Base-by-base conservation (phyloP, 2,329 filamentous ascomycete species). In the Aspergillus sp. region DNA sequence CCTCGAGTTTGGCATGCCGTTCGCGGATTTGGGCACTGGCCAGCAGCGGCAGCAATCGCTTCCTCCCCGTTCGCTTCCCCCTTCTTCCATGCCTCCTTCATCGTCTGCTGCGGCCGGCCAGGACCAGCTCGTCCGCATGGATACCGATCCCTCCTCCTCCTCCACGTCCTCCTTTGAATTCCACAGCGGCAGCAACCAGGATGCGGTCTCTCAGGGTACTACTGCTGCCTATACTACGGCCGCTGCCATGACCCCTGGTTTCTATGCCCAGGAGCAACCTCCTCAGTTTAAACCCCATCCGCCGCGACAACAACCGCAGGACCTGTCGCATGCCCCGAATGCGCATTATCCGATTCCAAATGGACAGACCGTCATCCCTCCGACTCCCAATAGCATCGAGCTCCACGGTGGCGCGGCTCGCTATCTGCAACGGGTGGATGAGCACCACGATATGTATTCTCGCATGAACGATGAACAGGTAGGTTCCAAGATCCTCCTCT, bases 341-440 rank as follows among this genome's bases (percentile, higher is more conserved):
- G 29, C 40, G 27, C 40, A 42, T 42, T 42, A 42, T 30, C 40
- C 12, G 51, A 9, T 45, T 48, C 55, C 58, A 10, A 67, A 64
- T 8, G 57, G 60, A 29, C 63, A 66, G 36, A 48, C 54, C 9
- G 62, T 66, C 46, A 68, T 73, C 35, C 73, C 73, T 12, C 73
- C 72, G 3, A 75, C 73, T 1, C 73, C 73, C 7, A 73, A 73
- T 48, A 75, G 72, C 49, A 64, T 70, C 12, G 73, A 75, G 47
- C 61, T 75, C 51, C 73, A 74, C 44, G 69, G 68, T 3, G 65
- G 61, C 49, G 64, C 68, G 0, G 60, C 64, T 36, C 65, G 67
- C 30, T 73, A 70, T 50, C 59, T 62, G 3, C 62, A 67, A 43
- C 62, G 63, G 4, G 57, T 70, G 46, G 69, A 72, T 28, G 67